Evolutionary conservation across 108 stramenopile genomes (phyloP).

Genomic region (Nannochloropsis salina): DNA sequence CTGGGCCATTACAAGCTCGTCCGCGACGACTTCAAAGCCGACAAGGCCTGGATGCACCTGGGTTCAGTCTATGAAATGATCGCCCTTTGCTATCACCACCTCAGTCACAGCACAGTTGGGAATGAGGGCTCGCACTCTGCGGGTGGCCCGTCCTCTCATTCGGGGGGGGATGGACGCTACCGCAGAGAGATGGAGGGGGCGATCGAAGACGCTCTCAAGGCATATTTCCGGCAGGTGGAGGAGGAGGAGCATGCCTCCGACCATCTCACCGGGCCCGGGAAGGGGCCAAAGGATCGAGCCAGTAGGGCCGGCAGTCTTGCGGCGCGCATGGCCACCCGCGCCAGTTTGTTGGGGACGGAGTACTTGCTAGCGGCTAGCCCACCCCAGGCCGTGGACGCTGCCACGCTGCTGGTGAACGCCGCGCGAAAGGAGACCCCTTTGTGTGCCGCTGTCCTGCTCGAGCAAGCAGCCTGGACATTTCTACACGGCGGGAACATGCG

Average conservation of each 20-base stretch:
- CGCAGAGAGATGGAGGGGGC: not conserved
- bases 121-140: not conserved
- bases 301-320: not conserved
- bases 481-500: conserved; percentile 10
- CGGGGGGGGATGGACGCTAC: not conserved
- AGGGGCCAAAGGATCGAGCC: not conserved
- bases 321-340: not conserved
- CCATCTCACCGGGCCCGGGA: not conserved
- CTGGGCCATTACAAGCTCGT: conserved; percentile 41
- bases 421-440: conserved; percentile 27
- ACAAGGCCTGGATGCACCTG: conserved; percentile 6
- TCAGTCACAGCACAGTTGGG: not conserved
- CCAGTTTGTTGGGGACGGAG: not conserved
- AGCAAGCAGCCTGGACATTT: conserved; percentile 25
- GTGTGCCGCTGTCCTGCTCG: conserved; percentile 33
- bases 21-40: conserved; percentile 40
- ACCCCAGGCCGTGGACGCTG: not conserved
- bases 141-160: not conserved
- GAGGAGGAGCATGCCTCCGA: conserved; percentile 14
- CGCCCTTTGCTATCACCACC: not conserved
- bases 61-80: not conserved
- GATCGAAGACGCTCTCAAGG: not conserved
- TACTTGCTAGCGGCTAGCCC: not conserved
- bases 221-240: not conserved
- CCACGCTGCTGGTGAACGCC: not conserved